Conservation (phyloP, 2,329 filamentous ascomycete species). For the Diaporthe citrichinensis region DNA sequence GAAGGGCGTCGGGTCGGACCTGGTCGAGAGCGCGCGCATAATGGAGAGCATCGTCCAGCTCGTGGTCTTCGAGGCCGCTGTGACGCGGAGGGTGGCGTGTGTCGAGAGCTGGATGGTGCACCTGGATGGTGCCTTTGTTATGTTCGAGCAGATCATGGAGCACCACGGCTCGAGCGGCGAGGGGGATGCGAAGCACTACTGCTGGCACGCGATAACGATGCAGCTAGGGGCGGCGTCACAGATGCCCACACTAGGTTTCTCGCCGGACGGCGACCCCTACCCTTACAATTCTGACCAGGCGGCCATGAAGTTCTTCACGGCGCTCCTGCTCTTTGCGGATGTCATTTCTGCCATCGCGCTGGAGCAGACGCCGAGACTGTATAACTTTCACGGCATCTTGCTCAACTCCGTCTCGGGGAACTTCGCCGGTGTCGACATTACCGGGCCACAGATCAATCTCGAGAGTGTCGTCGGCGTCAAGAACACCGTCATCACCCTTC, state of each 20-base stretch:
- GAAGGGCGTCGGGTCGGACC: conserved; percentile 45
- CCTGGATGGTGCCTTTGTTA: conserved; percentile 57
- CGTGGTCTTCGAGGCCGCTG: conserved; percentile 56
- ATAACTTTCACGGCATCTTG: conserved; percentile 51
- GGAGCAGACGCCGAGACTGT: conserved; percentile 52
- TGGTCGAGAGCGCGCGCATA: conserved; percentile 49
- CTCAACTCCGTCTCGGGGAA: conserved; percentile 49
- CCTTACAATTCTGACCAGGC: conserved; percentile 48
- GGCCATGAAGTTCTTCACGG: conserved; percentile 51
- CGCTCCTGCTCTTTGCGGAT: conserved; percentile 54
- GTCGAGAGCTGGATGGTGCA: conserved; percentile 59
- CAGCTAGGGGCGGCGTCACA: conserved; percentile 43
- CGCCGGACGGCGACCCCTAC: conserved; percentile 36
- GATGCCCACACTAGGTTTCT: conserved; percentile 21
- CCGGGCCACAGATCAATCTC: conserved; percentile 56
- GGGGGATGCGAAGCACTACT: conserved; percentile 1
- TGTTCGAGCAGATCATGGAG: conserved; percentile 54
- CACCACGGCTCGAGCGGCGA: conserved; percentile 1
- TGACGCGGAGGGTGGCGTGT: conserved; percentile 46
- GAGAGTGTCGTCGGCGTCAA: conserved; percentile 68
- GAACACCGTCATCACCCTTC: conserved; percentile 69
- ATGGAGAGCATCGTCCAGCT: conserved; percentile 59
- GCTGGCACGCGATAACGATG: conserved; percentile 42
- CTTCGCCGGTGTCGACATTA: conserved; percentile 48
- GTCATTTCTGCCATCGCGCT: conserved; percentile 53